Percentiles rank a stretch among this genome's conserved stretches.
Conservation (phyloP, 73 alveolate genomes). For the Symbiodinium natans region DNA sequence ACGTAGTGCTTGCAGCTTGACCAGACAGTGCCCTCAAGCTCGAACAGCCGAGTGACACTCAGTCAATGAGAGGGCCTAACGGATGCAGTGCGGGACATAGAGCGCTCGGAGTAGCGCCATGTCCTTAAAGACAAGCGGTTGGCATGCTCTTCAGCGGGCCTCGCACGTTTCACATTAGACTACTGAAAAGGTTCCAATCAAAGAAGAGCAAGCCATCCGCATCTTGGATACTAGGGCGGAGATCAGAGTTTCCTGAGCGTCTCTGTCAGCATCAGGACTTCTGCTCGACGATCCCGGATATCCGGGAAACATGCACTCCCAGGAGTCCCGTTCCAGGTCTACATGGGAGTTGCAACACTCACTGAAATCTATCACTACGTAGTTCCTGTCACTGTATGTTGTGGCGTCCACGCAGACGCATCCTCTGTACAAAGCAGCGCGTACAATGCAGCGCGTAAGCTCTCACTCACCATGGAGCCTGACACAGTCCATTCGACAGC, state of each 20-base stretch:
- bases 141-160: not conserved
- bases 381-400: not conserved
- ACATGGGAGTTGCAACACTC: not conserved
- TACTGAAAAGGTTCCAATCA: too few relatives aligned
- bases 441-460: not conserved
- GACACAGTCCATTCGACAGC: not conserved
- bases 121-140: not conserved
- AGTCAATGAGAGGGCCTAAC: not conserved
- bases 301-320: not conserved
- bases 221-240: too few relatives aligned
- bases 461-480: not conserved
- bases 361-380: not conserved
- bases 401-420: not conserved
- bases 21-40: not conserved
- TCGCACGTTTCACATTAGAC: too few relatives aligned
- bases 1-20: too few relatives aligned
- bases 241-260: not conserved
- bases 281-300: not conserved
- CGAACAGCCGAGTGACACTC: not conserved
- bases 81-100: not conserved
- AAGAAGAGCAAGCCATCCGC: too few relatives aligned
- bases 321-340: constrained; percentile 26
- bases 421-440: not conserved
- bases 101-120: not conserved
- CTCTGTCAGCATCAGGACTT: not conserved